Base-by-base conservation (phyloP, 768 basidiomycete species). In the Myochromella boudieri region DNA sequence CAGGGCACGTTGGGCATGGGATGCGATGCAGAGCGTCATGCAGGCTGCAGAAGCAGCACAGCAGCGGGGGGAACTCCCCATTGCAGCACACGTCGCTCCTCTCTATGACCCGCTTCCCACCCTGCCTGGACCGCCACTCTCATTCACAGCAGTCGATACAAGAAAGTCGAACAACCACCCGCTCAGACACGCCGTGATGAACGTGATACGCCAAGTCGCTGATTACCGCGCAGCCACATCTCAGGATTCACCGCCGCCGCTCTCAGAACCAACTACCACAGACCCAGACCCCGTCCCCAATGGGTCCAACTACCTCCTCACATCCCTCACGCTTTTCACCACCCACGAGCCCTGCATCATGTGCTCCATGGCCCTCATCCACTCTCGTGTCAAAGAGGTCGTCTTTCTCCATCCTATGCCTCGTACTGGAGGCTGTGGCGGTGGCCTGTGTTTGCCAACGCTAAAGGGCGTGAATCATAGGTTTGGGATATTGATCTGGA, bases 341-440 rank as follows among this genome's bases (percentile, higher is more conserved):
- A 91, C 92, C 8, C 95, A 99, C 66, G 97, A 99, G 57, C 97
- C 97, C 0, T 99, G 97, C 57, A 78, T 99, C 46, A 93, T 98
- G 91, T 99, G 97, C 64, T 82, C 85, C 57, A 99, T 99, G 97
- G 91, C 94, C 2, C 69, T 98, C 17, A 70, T 97, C 5, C 97
- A 99, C 66, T 94, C 91, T 1, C 81, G 97, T n/a, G 91, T 97
- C 46, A 86, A 87, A 57, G 84, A 93, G 50, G 78, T 98, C 5
- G 77, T 91, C 60, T 83, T 85, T 60, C 61, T 97, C 26, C 60
- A 80, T 20, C 79, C 86, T 1, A 90, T 89, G 82, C 67, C 74
- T 0, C 68, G 75, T 42, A 94, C 91, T 0, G 95, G 97, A 21
- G 95, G 95, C 0, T 93, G 91, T 50, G 91, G 94, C 10, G 80